Conservation (phyloP, 148 eudicot genomes). For the Camellia lanceoleosa region DNA sequence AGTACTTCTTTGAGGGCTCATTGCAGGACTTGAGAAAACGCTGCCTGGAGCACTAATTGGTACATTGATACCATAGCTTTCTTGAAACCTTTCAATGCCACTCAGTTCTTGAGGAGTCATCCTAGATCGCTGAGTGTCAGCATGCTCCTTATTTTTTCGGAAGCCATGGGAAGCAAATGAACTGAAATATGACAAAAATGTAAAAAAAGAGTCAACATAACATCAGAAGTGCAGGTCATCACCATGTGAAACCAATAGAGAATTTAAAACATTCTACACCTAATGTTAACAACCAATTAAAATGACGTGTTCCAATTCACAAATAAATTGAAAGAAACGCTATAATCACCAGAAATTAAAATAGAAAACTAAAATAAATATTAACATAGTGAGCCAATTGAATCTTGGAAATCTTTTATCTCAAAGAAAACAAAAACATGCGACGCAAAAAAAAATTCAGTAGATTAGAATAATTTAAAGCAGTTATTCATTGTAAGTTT, state of each 20-base stretch:
- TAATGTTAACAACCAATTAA: background rate
- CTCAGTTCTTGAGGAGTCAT: constrained; percentile 23
- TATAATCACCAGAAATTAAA: background rate
- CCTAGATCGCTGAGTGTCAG: constrained; percentile 35
- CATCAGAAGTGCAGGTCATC: background rate
- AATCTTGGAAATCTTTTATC: background rate
- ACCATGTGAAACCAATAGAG: background rate
- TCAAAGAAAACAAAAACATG: background rate
- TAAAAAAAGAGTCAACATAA: background rate
- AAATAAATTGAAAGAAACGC: background rate
- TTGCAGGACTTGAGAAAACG: constrained; percentile 50
- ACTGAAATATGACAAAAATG: constrained; percentile 4
- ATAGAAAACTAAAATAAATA: background rate
- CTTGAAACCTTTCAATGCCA: constrained; percentile 20
- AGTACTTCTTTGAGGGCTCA: constrained; percentile 48
- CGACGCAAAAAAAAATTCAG: background rate
- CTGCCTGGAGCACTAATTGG: constrained; percentile 57
- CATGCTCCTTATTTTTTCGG: constrained; percentile 29
- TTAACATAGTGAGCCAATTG: background rate
- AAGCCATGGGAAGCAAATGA: constrained; percentile 24
- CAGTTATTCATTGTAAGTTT: background rate
- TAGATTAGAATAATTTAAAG: background rate
- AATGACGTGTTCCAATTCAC: no score
- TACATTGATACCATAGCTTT: constrained; percentile 24
- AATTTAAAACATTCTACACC: background rate